phyloP scores from a whole-genome alignment of 106 monocot genomes.

The Phalaenopsis equestris region DNA sequence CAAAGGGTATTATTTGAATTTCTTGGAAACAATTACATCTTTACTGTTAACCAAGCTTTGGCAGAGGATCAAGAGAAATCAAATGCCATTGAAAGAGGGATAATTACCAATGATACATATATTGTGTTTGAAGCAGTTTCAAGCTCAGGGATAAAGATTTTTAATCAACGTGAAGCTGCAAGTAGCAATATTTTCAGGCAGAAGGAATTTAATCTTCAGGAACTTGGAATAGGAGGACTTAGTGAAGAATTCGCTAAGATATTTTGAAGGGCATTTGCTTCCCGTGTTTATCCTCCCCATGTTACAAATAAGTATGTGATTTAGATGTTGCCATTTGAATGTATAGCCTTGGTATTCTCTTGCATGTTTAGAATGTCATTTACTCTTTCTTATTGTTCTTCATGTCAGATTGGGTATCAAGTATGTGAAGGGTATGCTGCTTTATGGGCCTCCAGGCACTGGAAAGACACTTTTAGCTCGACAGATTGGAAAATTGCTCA shows the following conservation, averaged over 20 bases:
- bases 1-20: slow-evolving; percentile 79
- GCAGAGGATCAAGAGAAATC: slow-evolving; percentile 64
- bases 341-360: background rate
- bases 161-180: slow-evolving; percentile 4
- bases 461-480: slow-evolving; percentile 99
- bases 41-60: slow-evolving; percentile 79
- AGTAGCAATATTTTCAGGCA: slow-evolving; percentile 91
- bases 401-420: slow-evolving; percentile 60
- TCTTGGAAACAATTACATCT: slow-evolving; percentile 73
- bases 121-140: too few species aligned
- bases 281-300: slow-evolving; percentile 91
- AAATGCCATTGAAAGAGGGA: background rate
- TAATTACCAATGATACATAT: too few species aligned
- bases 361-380: background rate
- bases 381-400: slow-evolving; percentile 5
- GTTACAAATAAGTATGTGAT: slow-evolving; percentile 69
- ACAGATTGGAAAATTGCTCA: slow-evolving; percentile 92
- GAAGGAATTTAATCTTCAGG: slow-evolving; percentile 92
- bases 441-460: slow-evolving; percentile 95
- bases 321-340: background rate
- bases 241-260: slow-evolving; percentile 89
- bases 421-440: slow-evolving; percentile 95
- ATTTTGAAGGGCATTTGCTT: slow-evolving; percentile 98
- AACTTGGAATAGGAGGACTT: slow-evolving; percentile 89
- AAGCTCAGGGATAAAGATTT: background rate